phyloP scores from a whole-genome alignment of 2,329 filamentous ascomycete species.

The Hypoxylon sp. region DNA sequence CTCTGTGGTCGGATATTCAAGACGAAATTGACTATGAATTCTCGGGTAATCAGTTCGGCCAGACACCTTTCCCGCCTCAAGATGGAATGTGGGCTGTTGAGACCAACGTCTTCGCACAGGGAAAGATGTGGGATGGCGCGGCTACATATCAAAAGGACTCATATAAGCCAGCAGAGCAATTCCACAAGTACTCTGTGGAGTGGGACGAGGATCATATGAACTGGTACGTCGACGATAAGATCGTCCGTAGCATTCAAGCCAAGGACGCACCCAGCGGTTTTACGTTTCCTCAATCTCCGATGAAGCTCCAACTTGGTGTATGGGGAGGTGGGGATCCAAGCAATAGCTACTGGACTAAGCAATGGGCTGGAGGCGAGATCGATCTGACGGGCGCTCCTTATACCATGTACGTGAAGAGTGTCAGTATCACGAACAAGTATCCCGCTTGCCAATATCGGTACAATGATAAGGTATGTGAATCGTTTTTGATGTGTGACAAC shows the following conservation, averaged over 20 bases:
- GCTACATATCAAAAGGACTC: slow-evolving; percentile 50
- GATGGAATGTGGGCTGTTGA: slow-evolving; percentile 51
- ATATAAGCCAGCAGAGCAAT: slow-evolving; percentile 50
- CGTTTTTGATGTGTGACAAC: background rate
- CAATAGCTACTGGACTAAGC: slow-evolving; percentile 51
- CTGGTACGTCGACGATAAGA: slow-evolving; percentile 52
- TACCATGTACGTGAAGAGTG: slow-evolving; percentile 53
- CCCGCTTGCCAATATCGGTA: slow-evolving; percentile 53
- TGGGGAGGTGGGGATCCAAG: slow-evolving; percentile 53
- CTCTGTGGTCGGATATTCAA: slow-evolving; percentile 53
- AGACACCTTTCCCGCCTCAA: slow-evolving; percentile 51
- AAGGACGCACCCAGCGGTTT: slow-evolving; percentile 48
- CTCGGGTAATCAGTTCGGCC: slow-evolving; percentile 53
- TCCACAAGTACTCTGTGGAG: slow-evolving; percentile 55
- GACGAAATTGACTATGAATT: slow-evolving; percentile 55
- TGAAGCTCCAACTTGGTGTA: slow-evolving; percentile 54
- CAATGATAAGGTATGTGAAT: slow-evolving; percentile 49
- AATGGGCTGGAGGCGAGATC: slow-evolving; percentile 54
- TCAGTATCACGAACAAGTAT: slow-evolving; percentile 55
- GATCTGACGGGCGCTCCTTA: slow-evolving; percentile 50
- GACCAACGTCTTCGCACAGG: slow-evolving; percentile 50
- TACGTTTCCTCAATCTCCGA: slow-evolving; percentile 52
- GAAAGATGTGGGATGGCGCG: slow-evolving; percentile 54
- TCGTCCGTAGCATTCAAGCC: slow-evolving; percentile 49
- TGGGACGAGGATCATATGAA: slow-evolving; percentile 52